Conservation (phyloP, 1,139 yeast genomes). For the Yamadazyma dushanensis region DNA sequence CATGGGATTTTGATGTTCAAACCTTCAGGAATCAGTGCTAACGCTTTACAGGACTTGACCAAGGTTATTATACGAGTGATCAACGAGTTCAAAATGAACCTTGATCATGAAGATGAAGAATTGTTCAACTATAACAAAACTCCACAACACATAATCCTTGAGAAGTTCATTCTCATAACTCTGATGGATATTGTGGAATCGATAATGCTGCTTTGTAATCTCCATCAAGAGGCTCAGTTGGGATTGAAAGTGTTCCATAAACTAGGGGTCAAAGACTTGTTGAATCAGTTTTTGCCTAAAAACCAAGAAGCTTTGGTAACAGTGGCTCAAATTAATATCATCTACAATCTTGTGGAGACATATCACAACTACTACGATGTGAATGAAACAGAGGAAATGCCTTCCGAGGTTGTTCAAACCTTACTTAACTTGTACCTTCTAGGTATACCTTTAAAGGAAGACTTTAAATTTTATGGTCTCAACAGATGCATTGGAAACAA, state of each 20-base stretch:
- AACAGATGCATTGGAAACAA: conserved; percentile 57
- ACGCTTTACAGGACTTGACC: conserved; percentile 25
- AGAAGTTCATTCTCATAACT: conserved; percentile 48
- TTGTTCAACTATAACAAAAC: conserved; percentile 31
- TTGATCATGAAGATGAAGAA: conserved; percentile 14
- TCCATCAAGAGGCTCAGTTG: conserved; percentile 7
- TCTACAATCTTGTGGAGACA: conserved; percentile 41
- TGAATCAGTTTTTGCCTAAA: conserved; percentile 35
- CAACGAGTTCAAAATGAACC: conserved; percentile 8
- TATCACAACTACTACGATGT: conserved; percentile 19
- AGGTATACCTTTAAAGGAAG: conserved; percentile 41
- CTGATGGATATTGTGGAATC: conserved; percentile 58
- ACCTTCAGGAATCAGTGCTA: conserved; percentile 51
- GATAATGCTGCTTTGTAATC: conserved; percentile 18
- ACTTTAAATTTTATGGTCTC: conserved; percentile 51
- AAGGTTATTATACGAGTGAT: conserved; percentile 21
- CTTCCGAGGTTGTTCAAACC: conserved; percentile 28
- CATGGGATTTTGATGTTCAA: conserved; percentile 55
- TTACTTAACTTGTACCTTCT: conserved; percentile 39
- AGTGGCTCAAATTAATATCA: conserved; percentile 39
- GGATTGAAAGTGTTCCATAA: conserved; percentile 8
- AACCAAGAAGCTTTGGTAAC: conserved; percentile 40
- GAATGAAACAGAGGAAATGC: conserved; percentile 6
- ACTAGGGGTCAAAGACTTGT: conserved; percentile 21
- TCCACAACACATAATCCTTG: conserved; percentile 45